A percentile compares a stretch with the other conserved stretches of the same genome.
phyloP scores from a whole-genome alignment of 306 rosid genomes.

The Rosa multiflora region DNA sequence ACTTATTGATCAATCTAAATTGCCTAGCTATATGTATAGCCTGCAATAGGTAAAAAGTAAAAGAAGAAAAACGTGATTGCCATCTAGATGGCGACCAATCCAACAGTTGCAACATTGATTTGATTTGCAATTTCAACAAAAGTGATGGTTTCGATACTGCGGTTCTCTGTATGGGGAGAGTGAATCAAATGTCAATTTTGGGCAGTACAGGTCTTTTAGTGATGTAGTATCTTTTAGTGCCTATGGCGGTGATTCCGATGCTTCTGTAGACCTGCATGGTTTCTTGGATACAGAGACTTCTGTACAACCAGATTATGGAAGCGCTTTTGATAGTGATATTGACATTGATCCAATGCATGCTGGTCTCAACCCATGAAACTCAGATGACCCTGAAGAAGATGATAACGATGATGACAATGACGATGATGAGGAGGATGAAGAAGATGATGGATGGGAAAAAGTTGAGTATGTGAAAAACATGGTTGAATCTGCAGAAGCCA shows the following conservation, averaged over 20 bases:
- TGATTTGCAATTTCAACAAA: too few relatives aligned
- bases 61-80: too few relatives aligned
- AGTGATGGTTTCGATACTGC: conserved; percentile 83
- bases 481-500: conserved; percentile 33
- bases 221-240: conserved; percentile 65
- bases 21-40: too few relatives aligned
- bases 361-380: conserved; percentile 63
- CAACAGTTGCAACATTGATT: too few relatives aligned
- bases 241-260: conserved; percentile 86
- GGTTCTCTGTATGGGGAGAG: conserved; percentile 65
- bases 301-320: conserved; percentile 35
- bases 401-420: conserved; percentile 35
- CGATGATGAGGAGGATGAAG: conserved; percentile 23
- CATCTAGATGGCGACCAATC: too few relatives aligned
- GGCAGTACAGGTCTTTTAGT: conserved; percentile 47
- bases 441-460: conserved; percentile 54
- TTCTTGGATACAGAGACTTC: conserved; percentile 53
- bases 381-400: conserved; percentile 47
- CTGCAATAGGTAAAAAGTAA: too few relatives aligned
- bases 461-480: conserved; percentile 46
- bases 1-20: too few relatives aligned
- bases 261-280: conserved; percentile 66
- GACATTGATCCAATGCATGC: conserved; percentile 98
- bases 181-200: conserved; percentile 68
- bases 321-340: conserved; percentile 58